Base-by-base conservation (phyloP, 2,329 filamentous ascomycete genomes). In the Xylaria hypoxylon region DNA sequence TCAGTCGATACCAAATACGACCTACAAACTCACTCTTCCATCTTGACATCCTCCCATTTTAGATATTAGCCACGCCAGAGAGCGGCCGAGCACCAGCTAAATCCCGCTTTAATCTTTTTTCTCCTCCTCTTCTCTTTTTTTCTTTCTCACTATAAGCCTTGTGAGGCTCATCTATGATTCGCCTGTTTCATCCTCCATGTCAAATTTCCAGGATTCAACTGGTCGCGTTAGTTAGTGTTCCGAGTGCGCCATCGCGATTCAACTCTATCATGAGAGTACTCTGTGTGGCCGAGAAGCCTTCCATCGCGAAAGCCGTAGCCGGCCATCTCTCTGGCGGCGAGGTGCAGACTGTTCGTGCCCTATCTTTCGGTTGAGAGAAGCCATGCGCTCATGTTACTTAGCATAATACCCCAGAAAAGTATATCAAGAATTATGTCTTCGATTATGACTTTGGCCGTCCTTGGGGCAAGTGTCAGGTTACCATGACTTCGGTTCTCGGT, bases 381-480 rank as follows among this genome's bases (percentile, higher is more conserved):
- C 28, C 57, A 44, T 50, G 44, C 28, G 63, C 68, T 71, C 35
- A 68, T 48, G n/a, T 33, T 51, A 17, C 40, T 47, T 62, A 96
- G 93, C 85, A 85, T 72, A 85, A 87, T 68, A 91, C 93, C 2
- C 83, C 88, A 22, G 89, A 89, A 70, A 86, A 87, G 72, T 98
- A 90, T 80, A 90, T 97, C 78, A 98, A 97, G 78, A 99, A 99
- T 75, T 98, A 97, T 81, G 86, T 89, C 31, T 99, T 99, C 76
- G 86, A 90, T 51, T 99, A 96, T 80, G 89, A 93, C 77, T 99
- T 99, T 78, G 90, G 90, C 5, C 86, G 83, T 52, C 84, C 86
- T 70, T 97, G 93, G 92, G 94, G 94, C 22, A 85, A 84, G 68
- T 97, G 92, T 78, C 84, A 88, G 13, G 95, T 97, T 52, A 94